Evolutionary conservation across 495 filamentous ascomycete species (phyloP).

Genomic region (Pseudomonodictys pantanalensis): DNA sequence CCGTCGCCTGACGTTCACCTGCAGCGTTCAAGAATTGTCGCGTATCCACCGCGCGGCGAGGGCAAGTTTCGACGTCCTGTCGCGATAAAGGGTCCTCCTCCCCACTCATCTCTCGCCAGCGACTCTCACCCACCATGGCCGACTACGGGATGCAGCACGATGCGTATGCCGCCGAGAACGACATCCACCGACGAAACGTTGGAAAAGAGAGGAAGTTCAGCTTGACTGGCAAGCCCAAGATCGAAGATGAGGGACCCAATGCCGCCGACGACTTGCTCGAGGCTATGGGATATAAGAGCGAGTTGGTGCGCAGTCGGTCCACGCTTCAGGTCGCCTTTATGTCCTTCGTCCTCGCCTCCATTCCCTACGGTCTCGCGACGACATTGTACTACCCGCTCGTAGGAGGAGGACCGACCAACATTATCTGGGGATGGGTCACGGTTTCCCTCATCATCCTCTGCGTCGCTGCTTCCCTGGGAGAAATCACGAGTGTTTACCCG

Average conservation of each 20-base stretch:
- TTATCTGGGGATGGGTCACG: conserved; percentile 62
- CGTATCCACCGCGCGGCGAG: background rate
- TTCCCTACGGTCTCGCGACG: conserved; percentile 36
- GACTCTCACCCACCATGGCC: conserved; percentile 6
- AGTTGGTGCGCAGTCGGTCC: conserved; percentile 51
- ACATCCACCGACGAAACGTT: conserved; percentile 8
- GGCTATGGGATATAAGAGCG: conserved; percentile 53
- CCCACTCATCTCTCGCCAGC: no score
- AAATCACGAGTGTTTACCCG: conserved; percentile 57
- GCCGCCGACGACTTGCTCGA: conserved; percentile 49
- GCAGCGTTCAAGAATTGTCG: conserved; percentile 1
- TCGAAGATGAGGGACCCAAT: conserved; percentile 18
- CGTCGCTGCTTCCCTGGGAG: conserved; percentile 56
- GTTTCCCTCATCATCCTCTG: conserved; percentile 54
- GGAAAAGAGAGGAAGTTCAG: conserved; percentile 24
- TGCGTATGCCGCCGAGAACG: conserved; percentile 14
- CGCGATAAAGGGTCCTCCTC: no score
- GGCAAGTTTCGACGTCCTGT: no score
- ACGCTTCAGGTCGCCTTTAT: conserved; percentile 58
- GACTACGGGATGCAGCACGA: conserved; percentile 16
- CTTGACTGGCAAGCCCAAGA: background rate
- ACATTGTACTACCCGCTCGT: conserved; percentile 35
- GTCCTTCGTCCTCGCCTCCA: conserved; percentile 50
- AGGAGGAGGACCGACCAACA: conserved; percentile 51
- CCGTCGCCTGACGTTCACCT: conserved; percentile 11